These are phyloP conservation scores for Lecanicillium sp. DNA, from an alignment of 2,329 filamentous ascomycete genomes.

Conservation along the genomic window DNA sequence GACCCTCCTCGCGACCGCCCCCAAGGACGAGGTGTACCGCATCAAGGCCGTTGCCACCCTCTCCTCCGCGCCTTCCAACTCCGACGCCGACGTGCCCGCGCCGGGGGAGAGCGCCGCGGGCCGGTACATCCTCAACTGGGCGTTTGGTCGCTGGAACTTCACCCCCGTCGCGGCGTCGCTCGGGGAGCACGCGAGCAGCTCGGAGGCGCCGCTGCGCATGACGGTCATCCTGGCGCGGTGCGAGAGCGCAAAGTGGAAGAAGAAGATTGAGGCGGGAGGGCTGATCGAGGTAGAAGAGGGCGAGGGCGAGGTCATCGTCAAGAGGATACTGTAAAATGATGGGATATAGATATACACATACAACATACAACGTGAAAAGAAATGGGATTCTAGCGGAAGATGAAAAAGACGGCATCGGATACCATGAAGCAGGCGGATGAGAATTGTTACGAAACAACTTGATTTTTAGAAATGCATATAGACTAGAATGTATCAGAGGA, in stretches of 20 bases:
- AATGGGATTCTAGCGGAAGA: slow-evolving; percentile 9
- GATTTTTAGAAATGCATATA: slow-evolving; percentile 1
- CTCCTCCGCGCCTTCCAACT: slow-evolving; percentile 40
- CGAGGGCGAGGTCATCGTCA: slow-evolving; percentile 46
- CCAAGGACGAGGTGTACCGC: slow-evolving; percentile 91
- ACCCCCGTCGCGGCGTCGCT: slow-evolving; percentile 47
- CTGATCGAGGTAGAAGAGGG: slow-evolving; percentile 43
- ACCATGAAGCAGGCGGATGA: neutral
- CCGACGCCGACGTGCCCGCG: slow-evolving; percentile 41
- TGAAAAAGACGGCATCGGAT: no score
- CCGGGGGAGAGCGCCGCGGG: slow-evolving; percentile 26
- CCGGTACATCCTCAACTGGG: slow-evolving; percentile 94
- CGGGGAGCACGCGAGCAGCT: slow-evolving; percentile 49
- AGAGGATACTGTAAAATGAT: slow-evolving; percentile 21
- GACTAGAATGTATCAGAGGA: neutral
- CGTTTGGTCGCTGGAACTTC: slow-evolving; percentile 92
- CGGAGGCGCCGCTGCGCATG: slow-evolving; percentile 57
- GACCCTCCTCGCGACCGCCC: slow-evolving; percentile 62
- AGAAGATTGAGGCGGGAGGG: slow-evolving; percentile 57
- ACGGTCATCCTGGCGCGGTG: slow-evolving; percentile 69
- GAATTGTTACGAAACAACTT: neutral
- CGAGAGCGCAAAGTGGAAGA: slow-evolving; percentile 72
- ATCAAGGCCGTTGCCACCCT: slow-evolving; percentile 69
- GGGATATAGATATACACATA: slow-evolving; percentile 8
- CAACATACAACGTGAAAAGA: neutral